Conservation (phyloP, 768 basidiomycete species). For the Tricholoma sp. region DNA sequence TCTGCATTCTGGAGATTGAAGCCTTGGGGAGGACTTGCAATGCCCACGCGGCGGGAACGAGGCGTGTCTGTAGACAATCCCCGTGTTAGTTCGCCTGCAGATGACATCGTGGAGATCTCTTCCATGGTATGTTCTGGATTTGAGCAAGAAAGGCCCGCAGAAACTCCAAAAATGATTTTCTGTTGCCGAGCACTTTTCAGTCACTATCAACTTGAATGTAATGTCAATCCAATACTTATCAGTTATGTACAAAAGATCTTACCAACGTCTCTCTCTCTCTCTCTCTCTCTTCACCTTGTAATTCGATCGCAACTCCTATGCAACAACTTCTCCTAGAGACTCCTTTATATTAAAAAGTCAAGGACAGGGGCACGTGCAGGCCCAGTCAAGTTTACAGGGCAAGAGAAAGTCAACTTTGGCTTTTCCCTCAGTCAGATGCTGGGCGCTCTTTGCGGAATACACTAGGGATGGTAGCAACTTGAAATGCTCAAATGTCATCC, state of each 20-base stretch:
- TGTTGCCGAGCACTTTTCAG: not conserved
- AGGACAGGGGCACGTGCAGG: not conserved
- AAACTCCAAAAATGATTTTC: not conserved
- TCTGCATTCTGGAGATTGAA: conserved; percentile 20
- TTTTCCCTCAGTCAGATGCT: too few species aligned
- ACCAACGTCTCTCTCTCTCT: not conserved
- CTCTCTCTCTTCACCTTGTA: too few species aligned
- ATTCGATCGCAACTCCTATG: not conserved
- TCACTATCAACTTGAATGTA: too few species aligned
- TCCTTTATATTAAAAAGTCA: not conserved
- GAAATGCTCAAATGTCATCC: too few species aligned
- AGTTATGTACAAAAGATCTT: too few species aligned
- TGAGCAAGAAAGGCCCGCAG: not conserved
- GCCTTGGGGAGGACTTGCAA: conserved; percentile 28
- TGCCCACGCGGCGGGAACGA: conserved; percentile 44
- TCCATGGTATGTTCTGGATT: not conserved
- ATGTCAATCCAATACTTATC: too few species aligned
- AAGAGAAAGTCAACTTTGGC: too few species aligned
- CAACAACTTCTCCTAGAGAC: not conserved
- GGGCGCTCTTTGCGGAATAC: too few species aligned
- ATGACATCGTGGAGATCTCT: conserved; percentile 8
- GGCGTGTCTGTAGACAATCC: conserved; percentile 17
- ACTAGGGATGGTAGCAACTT: too few species aligned
- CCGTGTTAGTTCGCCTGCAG: conserved; percentile 7
- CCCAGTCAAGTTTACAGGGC: too few species aligned